Conservation (phyloP, 371 early-diverging fungal genomes). For the Lichtheimia corymbifera region DNA sequence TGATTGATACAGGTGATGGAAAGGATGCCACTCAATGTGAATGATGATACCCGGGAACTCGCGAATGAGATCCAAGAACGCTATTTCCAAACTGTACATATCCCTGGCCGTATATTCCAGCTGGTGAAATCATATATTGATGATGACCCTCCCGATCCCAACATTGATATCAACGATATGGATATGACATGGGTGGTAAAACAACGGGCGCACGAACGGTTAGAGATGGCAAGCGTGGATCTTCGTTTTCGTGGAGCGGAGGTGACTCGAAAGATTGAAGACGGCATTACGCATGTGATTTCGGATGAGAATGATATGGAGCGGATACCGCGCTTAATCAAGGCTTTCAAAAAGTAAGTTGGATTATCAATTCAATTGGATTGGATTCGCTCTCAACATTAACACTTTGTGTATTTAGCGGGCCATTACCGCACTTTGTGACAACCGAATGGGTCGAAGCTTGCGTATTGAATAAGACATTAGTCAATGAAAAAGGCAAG, state of each 20-base stretch:
- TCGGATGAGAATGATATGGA: constrained; percentile 20
- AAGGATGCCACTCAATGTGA: constrained; percentile 1
- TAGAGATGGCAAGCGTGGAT: constrained; percentile 12
- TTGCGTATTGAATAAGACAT: constrained; percentile 15
- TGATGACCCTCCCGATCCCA: not conserved
- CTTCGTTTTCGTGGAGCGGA: constrained; percentile 30
- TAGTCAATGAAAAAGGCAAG: constrained; percentile 23
- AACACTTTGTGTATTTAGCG: not conserved
- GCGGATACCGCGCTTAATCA: constrained; percentile 18
- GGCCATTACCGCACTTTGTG: constrained; percentile 18
- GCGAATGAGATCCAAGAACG: constrained; percentile 24
- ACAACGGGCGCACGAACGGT: constrained; percentile 21
- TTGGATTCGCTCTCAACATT: not conserved
- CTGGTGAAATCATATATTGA: constrained; percentile 31
- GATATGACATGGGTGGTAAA: constrained; percentile 18
- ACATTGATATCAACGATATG: constrained; percentile 4
- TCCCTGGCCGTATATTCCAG: constrained; percentile 34
- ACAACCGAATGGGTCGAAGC: constrained; percentile 23
- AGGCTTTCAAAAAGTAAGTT: constrained; percentile 19
- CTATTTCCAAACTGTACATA: constrained; percentile 23
- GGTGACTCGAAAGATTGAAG: constrained; percentile 5
- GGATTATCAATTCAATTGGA: no score
- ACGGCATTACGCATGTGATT: constrained; percentile 38
- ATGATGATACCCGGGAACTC: constrained; percentile 8
- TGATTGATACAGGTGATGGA: constrained; percentile 15